phyloP scores from a whole-genome alignment of 75 land plant genomes.

The Azolla pinnata region DNA sequence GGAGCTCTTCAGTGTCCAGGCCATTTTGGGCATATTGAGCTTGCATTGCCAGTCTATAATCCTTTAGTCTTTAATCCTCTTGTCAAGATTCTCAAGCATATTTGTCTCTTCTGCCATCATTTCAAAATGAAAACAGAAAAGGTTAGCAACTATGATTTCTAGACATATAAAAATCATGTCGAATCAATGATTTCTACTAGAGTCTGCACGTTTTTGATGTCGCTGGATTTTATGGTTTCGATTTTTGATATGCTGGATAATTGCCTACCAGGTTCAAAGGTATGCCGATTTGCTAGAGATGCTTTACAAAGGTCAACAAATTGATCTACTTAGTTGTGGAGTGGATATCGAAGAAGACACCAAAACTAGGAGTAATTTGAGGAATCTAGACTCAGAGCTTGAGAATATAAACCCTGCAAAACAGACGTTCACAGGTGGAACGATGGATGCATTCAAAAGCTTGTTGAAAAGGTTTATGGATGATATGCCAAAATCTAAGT shows the following conservation, averaged over 20 bases:
- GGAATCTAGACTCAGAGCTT: no score
- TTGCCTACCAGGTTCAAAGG: constrained; percentile 37
- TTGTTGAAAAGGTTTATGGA: constrained; percentile 33
- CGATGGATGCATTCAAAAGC: constrained; percentile 37
- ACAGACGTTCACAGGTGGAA: no score
- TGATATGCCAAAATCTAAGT: constrained; percentile 29
- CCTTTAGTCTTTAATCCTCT: constrained; percentile 61
- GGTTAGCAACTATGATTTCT: constrained; percentile 28
- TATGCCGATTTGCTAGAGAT: constrained; percentile 31
- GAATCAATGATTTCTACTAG: no score
- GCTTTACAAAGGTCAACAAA: constrained; percentile 23
- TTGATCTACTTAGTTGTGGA: no score
- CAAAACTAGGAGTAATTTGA: no score
- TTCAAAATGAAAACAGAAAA: constrained; percentile 36
- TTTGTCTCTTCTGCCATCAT: constrained; percentile 65
- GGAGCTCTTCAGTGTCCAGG: constrained; percentile 53
- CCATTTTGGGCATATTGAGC: constrained; percentile 91
- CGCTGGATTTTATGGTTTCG: neutral
- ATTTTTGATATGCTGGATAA: neutral
- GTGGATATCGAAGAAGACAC: no score
- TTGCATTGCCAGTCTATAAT: constrained; percentile 66
- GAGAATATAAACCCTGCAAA: no score
- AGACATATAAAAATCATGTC: no score
- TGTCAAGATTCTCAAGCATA: constrained; percentile 35
- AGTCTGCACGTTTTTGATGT: neutral